Base-by-base conservation (phyloP, 768 basidiomycete species). In the Serendipita sp. region DNA sequence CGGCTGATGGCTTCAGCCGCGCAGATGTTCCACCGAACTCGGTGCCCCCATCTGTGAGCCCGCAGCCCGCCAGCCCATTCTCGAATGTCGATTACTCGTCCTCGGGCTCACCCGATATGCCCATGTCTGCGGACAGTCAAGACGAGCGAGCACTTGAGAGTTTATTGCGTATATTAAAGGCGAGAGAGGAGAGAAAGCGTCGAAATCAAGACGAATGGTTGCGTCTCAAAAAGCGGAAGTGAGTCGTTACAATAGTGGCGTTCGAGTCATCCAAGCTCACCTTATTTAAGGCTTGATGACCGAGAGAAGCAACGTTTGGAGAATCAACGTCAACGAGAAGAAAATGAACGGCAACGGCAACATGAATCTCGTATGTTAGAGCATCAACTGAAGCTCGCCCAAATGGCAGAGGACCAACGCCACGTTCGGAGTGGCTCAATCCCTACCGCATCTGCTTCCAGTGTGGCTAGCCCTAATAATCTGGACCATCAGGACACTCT, bases 1-100 rank as follows among this genome's bases (percentile, higher is more conserved):
- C 38, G 5, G 13, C n/a, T 18, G 48, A 51, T 18, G 48, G 48
- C 8, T 8, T 51, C 7, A n/a, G 48, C 8, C n/a, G 30, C 30
- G 16, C 18, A n/a, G 48, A 51, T 7, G 8, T 18, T 7, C 48
- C 48, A 8, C 48, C 48, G 16, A 41, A 52, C 18, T 18, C 48
- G 18, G 32, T 52, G 7, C 48, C 32, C n/a, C 56, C 28, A 4
- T 60, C 56, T 35, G 23, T 60, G 18, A 60, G 56, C 56, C 56
- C 56, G 23, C 56, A 60, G 35, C 23, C 56, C 1, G 32, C 56
- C 34, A 60, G 56, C 35, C 56, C 56, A 32, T 60, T 60, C 56
- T 60, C 56, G 10, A 51, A 51, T 16, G 28, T 38, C 56, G 56
- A 60, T 60, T 60, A 60, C 32, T 60, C 56, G 56, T 60, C 56